Evolutionary conservation across 331 rosid species (phyloP), one percentile per base, ranked within the genome.

Genomic region (Pyracantha coccinea): DNA sequence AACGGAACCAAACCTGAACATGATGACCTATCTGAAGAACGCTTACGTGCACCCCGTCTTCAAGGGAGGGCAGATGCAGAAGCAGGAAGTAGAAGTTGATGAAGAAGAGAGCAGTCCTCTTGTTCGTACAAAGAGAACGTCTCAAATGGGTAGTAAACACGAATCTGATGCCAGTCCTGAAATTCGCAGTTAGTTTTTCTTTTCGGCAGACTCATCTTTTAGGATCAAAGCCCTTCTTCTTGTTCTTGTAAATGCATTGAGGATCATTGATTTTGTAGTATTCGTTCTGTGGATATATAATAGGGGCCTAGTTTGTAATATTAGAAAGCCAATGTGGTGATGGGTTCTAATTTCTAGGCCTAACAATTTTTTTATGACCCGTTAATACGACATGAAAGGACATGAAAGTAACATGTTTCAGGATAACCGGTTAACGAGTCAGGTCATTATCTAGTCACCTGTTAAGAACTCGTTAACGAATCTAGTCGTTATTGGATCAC

Each of bases 71-170:
- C 75, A 70, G 31, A 19, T 78, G 20, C 83, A 85, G 25, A 85
- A 66, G 75, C 83, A 78, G 0, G 54, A 2, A 31, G 25, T 2
- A 16, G 28, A 38, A 66, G 50, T 85, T 21, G 91, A 89, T 24
- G 98, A 91, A 8, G 97, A 93, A 86, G 98, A 93, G 82, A 87
- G 81, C 50, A 93, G 78, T 70, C 89, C 94, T 38, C 89, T 93
- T 60, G 93, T 93, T 66, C 87, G 81, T 28, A 89, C 94, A 53
- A 91, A 70, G 75, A 83, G 97, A 81, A 67, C 23, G 47, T 63
- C 92, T 72, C 79, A 53, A 14, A 71, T 71, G 67, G 31, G 83
- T 23, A 91, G 93, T 82, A 83, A 77, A 78, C 83, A 76, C 5
- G 83, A 69, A 59, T 89, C 92, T 59, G 80, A 75, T 7, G 64